Evolutionary conservation across 768 basidiomycete genomes (phyloP), one percentile per base, ranked within the genome.

Genomic region (Crucibulum laeve): DNA sequence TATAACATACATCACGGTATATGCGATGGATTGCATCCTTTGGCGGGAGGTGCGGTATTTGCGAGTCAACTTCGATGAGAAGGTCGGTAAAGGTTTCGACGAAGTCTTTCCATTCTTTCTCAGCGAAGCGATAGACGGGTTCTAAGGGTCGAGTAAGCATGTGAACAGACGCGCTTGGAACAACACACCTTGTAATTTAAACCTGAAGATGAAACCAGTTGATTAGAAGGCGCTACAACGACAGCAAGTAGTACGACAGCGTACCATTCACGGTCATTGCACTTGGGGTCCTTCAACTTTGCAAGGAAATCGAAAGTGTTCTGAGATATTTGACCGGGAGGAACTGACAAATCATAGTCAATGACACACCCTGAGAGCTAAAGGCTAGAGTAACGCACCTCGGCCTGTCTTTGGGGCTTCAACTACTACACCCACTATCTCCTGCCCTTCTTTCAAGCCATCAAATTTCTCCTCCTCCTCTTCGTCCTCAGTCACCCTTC

Each of bases 11-110:
- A 60, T 97, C 95, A 35, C 94, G 82, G 58, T 96, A 95, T 30
- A 97, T 93, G 13, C 95, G 74, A 61, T 98, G 90, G 43, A 89
- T 81, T 18, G 95, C 76, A 53, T 99, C 95, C 55, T 92, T 94
- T 0, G 90, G 79, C 0, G 96, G 96, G 2, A 98, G 69, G 5
- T 79, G 82, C 0, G 96, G 95, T 0, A 98, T 77, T 54, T 96
- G 80, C 14, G 79, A 66, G 59, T 99, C 95, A 1, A 80, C 81
- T 35, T 82, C 83, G 22, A 74, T 69, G 13, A 95, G 69, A 22
- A 78, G 61, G 8, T 78, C 69, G 1, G 85, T 85, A 56, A 94
- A 80, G 0, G 65, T 65, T 32, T 86, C 83, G 15, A 94, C 67
- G 54, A 95, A 97, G 26, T 73, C 77, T 56, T 86, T 87, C 85